Evolutionary conservation across 192 early-diverging fungal species (phyloP).

Genomic region (Dissophora globulifera): DNA sequence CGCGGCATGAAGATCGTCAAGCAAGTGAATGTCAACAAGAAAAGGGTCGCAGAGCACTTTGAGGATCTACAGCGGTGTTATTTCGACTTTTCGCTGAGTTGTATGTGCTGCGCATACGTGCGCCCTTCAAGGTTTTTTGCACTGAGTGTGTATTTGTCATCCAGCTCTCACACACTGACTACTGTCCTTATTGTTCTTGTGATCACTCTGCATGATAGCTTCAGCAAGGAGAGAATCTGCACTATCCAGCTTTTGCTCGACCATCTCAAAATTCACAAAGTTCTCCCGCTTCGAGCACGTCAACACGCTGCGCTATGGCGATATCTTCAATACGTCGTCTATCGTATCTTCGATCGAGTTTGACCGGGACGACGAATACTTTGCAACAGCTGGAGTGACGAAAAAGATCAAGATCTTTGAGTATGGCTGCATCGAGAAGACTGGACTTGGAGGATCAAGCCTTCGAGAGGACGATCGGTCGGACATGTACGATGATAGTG

Average conservation of each 20-base stretch:
- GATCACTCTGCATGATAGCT: constrained; percentile 8
- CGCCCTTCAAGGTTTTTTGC: no score
- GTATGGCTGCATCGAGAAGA: constrained; percentile 66
- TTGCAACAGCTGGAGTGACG: constrained; percentile 93
- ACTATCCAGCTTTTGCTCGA: constrained; percentile 64
- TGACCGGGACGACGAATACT: constrained; percentile 92
- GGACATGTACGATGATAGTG: constrained; percentile 22
- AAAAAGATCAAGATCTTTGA: constrained; percentile 95
- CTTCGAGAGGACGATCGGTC: constrained; percentile 37
- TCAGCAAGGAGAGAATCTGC: constrained; percentile 32
- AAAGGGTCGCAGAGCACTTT: constrained; percentile 71
- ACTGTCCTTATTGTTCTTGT: no score
- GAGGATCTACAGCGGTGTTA: constrained; percentile 79
- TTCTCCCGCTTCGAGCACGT: constrained; percentile 78
- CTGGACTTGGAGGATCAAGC: constrained; percentile 30
- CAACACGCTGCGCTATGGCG: constrained; percentile 84
- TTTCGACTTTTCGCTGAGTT: constrained; percentile 65
- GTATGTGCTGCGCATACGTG: constrained; percentile 54
- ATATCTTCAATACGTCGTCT: constrained; percentile 72
- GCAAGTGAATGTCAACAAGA: constrained; percentile 43
- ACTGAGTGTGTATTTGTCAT: no score
- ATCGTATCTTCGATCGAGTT: constrained; percentile 96
- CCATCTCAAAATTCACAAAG: constrained; percentile 74
- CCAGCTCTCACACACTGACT: no score
- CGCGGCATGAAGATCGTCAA: constrained; percentile 28